Conservation (phyloP, 805 yeast genomes). For the Candida krabiensis region DNA sequence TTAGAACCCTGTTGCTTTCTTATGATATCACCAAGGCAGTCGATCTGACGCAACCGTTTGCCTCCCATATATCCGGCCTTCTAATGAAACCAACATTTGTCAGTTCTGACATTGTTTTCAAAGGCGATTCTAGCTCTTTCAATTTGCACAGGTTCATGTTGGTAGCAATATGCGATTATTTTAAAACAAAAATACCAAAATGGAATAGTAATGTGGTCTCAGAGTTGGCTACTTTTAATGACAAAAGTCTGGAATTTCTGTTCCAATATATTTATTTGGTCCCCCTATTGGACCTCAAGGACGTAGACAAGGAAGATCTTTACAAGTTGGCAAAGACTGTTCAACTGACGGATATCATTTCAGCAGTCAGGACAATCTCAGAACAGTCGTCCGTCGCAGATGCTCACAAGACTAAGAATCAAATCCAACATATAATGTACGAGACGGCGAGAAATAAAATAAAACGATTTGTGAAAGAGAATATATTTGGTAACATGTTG, state of each 20-base stretch:
- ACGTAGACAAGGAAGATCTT: constrained; percentile 30
- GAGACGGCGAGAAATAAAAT: constrained; percentile 38
- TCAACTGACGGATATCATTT: constrained; percentile 38
- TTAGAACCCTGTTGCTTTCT: constrained; percentile 55
- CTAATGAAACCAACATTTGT: constrained; percentile 26
- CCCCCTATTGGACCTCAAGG: constrained; percentile 33
- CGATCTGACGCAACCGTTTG: constrained; percentile 70
- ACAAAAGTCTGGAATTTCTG: constrained; percentile 34
- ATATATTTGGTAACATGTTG: constrained; percentile 25
- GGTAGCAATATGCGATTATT: constrained; percentile 23
- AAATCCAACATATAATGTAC: constrained; percentile 33
- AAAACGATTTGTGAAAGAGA: constrained; percentile 27
- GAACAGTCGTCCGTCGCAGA: constrained; percentile 19
- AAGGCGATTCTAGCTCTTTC: constrained; percentile 17
- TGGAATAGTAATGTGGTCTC: constrained; percentile 2
- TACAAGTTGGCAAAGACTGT: constrained; percentile 35
- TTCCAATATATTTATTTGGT: constrained; percentile 28
- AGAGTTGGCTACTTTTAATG: constrained; percentile 15
- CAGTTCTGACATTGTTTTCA: constrained; percentile 35
- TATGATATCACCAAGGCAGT: constrained; percentile 69
- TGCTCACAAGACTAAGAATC: constrained; percentile 33
- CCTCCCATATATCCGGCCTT: constrained; percentile 61
- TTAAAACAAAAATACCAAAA: not conserved
- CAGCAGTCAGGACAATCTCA: constrained; percentile 27
- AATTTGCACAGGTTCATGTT: constrained; percentile 44